These are phyloP conservation scores for Jacaranda copaia DNA, from an alignment of 257 asterid species.

Conservation along the genomic window DNA sequence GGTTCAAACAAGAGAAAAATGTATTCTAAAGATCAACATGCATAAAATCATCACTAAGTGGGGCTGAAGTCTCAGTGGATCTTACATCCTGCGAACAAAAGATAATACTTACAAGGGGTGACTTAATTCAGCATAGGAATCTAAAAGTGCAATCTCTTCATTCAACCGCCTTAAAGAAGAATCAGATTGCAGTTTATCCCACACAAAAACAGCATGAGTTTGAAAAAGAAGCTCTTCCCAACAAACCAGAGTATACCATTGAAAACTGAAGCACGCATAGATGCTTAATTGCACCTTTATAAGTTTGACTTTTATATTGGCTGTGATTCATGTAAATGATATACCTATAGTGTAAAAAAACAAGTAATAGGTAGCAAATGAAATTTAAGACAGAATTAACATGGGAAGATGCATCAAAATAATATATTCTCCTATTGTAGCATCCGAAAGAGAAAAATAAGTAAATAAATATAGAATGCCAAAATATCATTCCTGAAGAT, in stretches of 20 bases:
- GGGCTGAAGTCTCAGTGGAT: neutral
- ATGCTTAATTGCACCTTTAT: neutral
- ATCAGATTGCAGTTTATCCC: conserved; percentile 79
- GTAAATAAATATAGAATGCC: neutral
- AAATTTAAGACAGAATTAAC: conserved; percentile 7
- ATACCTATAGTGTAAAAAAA: conserved; percentile 5
- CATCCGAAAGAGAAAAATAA: neutral
- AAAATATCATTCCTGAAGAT: neutral
- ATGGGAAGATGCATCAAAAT: conserved; percentile 3
- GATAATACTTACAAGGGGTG: conserved; percentile 79
- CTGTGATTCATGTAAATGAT: neutral
- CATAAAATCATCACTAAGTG: neutral
- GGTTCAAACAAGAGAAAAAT: neutral
- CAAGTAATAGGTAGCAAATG: conserved; percentile 3
- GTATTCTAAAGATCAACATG: neutral
- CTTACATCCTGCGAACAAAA: neutral
- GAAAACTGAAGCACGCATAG: conserved; percentile 14
- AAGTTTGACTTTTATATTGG: neutral
- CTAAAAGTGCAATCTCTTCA: conserved; percentile 74
- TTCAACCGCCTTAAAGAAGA: conserved; percentile 69
- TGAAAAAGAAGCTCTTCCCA: conserved; percentile 30
- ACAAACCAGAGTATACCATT: conserved; percentile 10
- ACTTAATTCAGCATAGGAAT: conserved; percentile 75
- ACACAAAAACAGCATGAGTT: conserved; percentile 39
- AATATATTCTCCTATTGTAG: neutral